A percentile compares a stretch with the other conserved stretches of the same genome.
These are phyloP conservation scores for Cladochytrium replicatum DNA, from an alignment of 192 early-diverging fungal species.

Conservation along the genomic window DNA sequence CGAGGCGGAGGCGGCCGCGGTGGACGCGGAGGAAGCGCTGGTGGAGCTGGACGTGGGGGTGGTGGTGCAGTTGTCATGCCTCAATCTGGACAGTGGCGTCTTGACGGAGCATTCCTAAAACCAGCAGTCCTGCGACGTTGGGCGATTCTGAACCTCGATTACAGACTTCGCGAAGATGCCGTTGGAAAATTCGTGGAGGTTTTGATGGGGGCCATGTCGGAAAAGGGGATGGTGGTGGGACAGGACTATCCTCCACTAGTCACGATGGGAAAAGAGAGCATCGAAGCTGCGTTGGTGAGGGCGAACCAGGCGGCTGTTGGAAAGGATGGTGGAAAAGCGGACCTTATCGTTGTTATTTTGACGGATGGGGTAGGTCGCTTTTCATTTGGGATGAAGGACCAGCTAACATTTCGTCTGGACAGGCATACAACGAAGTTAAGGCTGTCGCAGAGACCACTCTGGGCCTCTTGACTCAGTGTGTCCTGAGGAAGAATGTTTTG, in stretches of 20 bases:
- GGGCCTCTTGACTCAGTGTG: slow-evolving; percentile 78
- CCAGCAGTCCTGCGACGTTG: slow-evolving; percentile 2
- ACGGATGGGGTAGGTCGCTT: slow-evolving; percentile 12
- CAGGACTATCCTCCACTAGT: slow-evolving; percentile 14
- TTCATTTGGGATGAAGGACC: too few species aligned
- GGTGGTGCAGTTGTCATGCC: neutral
- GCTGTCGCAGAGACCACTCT: slow-evolving; percentile 66
- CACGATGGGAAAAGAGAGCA: slow-evolving; percentile 24
- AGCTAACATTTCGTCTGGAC: slow-evolving; percentile 42
- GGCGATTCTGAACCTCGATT: neutral
- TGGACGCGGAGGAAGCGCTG: too few species aligned
- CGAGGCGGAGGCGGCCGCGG: neutral
- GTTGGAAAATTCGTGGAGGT: neutral
- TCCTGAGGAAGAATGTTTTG: slow-evolving; percentile 53
- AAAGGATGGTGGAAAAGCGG: slow-evolving; percentile 19
- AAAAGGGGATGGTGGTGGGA: slow-evolving; percentile 15
- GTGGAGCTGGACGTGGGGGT: neutral
- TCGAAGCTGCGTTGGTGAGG: slow-evolving; percentile 41
- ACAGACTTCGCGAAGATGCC: neutral
- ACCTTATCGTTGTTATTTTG: slow-evolving; percentile 55
- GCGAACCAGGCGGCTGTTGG: slow-evolving; percentile 33
- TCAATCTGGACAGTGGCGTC: slow-evolving; percentile 4
- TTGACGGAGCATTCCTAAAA: neutral
- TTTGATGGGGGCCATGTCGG: neutral
- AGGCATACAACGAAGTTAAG: slow-evolving; percentile 72